Base-by-base conservation (phyloP, 345 rosid genomes). In the Boechera retrofracta region DNA sequence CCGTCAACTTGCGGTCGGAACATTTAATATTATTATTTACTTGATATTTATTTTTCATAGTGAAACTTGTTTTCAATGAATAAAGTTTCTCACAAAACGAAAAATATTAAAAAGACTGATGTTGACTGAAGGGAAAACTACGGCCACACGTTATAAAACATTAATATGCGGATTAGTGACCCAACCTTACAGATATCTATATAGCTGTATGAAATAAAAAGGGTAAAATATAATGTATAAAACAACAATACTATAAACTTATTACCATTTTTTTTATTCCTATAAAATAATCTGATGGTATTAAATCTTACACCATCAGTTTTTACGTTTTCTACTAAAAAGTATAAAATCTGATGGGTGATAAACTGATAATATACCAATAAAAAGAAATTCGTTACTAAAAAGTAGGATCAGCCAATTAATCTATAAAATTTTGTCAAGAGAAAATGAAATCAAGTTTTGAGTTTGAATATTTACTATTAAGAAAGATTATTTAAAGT, bases 1-100 rank as follows among this genome's bases (percentile, higher is more conserved):
- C 35, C 69, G 4, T 47, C 80, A 56, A 77, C 76, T 77, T 77
- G 73, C 28, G 57, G 51, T 70, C 26, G 39, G 33, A 53, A 6
- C 48, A 69, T 69, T 39, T 31, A n/a, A 28, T 76, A 75, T n/a
- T 52, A 42, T 51, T 69, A 18, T 31, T 32, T 16, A 60, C 64
- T 58, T 75, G n/a, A 58, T 48, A 67, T 29, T 64, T 48, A 57
- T 9, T 54, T 31, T 41, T 7, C 3, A 15, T 10, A 39, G 9
- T 33, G 21, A 18, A 36, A 18, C 13, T 35, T 64, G 12, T 51
- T 35, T 71, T 32, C 18, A 16, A 16, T 42, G 41, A 56, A 2
- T 29, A 4, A 55, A 38, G 33, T 15, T 38, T 67, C 10, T 36
- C 15, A 5, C 3, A 53, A 36, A 24, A 21, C 5, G 5, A 38